Base-by-base conservation (phyloP, 352 stramenopile species). In the Phytophthora fragariaefolia region DNA sequence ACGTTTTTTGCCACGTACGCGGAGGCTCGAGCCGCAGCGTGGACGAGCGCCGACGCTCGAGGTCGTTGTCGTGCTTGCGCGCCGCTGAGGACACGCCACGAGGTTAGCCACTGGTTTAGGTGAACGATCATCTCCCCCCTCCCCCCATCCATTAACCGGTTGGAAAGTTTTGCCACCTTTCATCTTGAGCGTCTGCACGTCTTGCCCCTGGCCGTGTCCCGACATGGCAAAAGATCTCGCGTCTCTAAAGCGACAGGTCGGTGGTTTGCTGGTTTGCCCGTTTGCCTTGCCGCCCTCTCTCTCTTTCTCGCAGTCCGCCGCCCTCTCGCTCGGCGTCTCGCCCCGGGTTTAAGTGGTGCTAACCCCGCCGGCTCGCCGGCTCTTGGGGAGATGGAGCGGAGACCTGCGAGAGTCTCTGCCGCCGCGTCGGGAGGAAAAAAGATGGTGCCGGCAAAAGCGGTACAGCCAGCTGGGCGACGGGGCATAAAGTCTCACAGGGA, bases 21-120 rank as follows among this genome's bases (percentile, higher is more conserved):
- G 80, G 75, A 18, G 84, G 69, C 51, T 92, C 83, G 10, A 89
- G 70, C 0, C 80, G 54, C 40, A 92, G 51, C 12, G 82, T 90
- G 24, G 77, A 71, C 0, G 84, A 89, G 20, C 82, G 80, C 20
- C 84, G 79, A 1, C 82, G 74, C 20, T 92, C 84, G 6, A 80
- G 18, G 34, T 92, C 84, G 24, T 71, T 61, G n/a, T 92, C 83
- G 42, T 89, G 83, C 60, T 91, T 90, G 57, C 83, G 80, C 30
- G 80, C 63, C 48, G 83, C 79, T 76, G 27, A 13, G 50, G 4
- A 45, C 15, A 60, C n/a, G 53, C 45, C 45, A 63, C 46, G 53
- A 52, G 24, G 58, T 62, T 67, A 63, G 45, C n/a, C 28, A 6
- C 48, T 57, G 38, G 47, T 18, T 26, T 56, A 52, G 53, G n/a